These are phyloP conservation scores for Schizothecium vesticola DNA, from an alignment of 495 filamentous ascomycete species.

Conservation along the genomic window DNA sequence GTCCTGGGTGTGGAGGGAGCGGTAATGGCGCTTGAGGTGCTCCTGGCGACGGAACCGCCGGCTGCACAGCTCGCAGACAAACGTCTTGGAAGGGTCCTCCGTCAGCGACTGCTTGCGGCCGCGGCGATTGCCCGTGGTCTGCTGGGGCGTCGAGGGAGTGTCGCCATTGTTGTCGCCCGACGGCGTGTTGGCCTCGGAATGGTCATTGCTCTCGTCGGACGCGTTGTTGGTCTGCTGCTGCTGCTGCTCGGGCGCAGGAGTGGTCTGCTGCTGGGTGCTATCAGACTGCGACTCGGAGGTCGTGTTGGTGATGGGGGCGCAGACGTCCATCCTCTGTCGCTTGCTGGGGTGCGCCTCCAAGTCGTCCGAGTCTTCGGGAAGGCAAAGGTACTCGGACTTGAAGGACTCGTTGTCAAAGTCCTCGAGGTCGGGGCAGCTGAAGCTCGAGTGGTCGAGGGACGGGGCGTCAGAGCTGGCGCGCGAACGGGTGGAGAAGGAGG, in stretches of 20 bases:
- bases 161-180: slow-evolving; percentile 16
- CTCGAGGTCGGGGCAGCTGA: slow-evolving; percentile 70
- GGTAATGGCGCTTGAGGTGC: slow-evolving; percentile 97
- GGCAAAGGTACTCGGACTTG: slow-evolving; percentile 45
- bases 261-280: slow-evolving; percentile 35
- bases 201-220: slow-evolving; percentile 16
- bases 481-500: slow-evolving; percentile 64
- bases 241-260: slow-evolving; percentile 14
- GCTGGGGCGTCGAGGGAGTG: slow-evolving; percentile 35
- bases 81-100: slow-evolving; percentile 97
- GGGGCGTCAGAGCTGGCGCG: slow-evolving; percentile 63
- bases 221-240: slow-evolving; percentile 21
- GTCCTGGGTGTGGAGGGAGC: slow-evolving; percentile 95
- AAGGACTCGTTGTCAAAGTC: slow-evolving; percentile 58
- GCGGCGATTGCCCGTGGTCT: slow-evolving; percentile 76
- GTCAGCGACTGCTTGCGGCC: slow-evolving; percentile 98
- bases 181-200: slow-evolving; percentile 22
- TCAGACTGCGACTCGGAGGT: slow-evolving; percentile 37
- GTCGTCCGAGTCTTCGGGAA: slow-evolving; percentile 41
- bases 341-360: slow-evolving; percentile 52
- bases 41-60: slow-evolving; percentile 98
- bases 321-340: slow-evolving; percentile 56
- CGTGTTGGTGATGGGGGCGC: slow-evolving; percentile 42
- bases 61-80: slow-evolving; percentile 91
- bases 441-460: slow-evolving; percentile 66